These are phyloP conservation scores for Talaromyces sp. DNA, from an alignment of 2,329 filamentous ascomycete species.

Conservation along the genomic window DNA sequence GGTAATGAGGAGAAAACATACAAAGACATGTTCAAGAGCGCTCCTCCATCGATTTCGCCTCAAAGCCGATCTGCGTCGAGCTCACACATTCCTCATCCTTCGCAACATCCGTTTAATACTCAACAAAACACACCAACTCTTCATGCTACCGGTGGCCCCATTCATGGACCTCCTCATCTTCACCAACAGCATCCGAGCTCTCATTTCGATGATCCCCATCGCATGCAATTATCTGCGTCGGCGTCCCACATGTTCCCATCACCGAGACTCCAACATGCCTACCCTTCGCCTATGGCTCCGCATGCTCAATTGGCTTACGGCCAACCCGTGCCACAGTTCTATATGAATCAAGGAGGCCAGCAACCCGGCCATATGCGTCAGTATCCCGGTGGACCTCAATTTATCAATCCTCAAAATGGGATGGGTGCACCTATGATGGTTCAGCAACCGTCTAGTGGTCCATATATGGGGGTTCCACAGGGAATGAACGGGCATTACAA, in stretches of 20 bases:
- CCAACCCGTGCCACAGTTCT: conserved; percentile 68
- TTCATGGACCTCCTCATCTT: conserved; percentile 74
- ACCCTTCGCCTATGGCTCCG: conserved; percentile 65
- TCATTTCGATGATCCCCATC: conserved; percentile 74
- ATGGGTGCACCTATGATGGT: conserved; percentile 84
- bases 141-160: conserved; percentile 65
- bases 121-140: conserved; percentile 69
- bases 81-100: conserved; percentile 71
- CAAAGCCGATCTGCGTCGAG: conserved; percentile 61
- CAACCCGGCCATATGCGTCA: conserved; percentile 70
- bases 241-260: conserved; percentile 83
- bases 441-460: conserved; percentile 63
- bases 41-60: conserved; percentile 62
- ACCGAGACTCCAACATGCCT: conserved; percentile 70
- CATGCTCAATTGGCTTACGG: conserved; percentile 68
- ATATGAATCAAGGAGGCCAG: conserved; percentile 64
- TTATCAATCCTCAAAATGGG: conserved; percentile 65
- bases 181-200: conserved; percentile 72
- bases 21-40: conserved; percentile 73
- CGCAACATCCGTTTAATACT: conserved; percentile 78
- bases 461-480: conserved; percentile 70
- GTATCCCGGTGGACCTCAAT: conserved; percentile 69
- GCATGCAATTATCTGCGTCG: conserved; percentile 80
- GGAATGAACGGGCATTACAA: conserved; percentile 62
- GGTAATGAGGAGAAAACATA: conserved; percentile 75